Evolutionary conservation across 106 monocot genomes (phyloP).

Genomic region (Chionographis japonica): DNA sequence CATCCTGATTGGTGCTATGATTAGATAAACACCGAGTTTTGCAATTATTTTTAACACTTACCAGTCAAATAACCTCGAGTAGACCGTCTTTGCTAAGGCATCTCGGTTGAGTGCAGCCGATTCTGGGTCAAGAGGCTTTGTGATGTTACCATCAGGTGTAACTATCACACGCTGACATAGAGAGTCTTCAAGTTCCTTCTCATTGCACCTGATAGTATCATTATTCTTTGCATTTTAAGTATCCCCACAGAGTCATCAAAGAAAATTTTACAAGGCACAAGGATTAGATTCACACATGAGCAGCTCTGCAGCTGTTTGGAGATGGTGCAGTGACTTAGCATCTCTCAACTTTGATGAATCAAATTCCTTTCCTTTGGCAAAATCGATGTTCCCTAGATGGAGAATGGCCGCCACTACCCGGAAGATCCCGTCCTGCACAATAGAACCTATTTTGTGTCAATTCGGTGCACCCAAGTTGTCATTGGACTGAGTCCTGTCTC

Average conservation of each 20-base stretch:
- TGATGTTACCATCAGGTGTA: slow-evolving; percentile 95
- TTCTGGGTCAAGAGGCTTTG: slow-evolving; percentile 86
- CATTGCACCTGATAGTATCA: slow-evolving; percentile 56
- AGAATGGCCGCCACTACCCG: slow-evolving; percentile 90
- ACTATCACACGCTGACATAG: slow-evolving; percentile 82
- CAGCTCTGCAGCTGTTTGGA: slow-evolving; percentile 77
- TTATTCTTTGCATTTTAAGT: slow-evolving; percentile 3
- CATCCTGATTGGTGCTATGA: no score
- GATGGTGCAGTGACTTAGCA: slow-evolving; percentile 58
- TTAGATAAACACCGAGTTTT: neutral
- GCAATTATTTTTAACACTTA: slow-evolving; percentile 20
- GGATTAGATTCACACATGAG: slow-evolving; percentile 49
- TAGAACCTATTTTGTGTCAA: neutral
- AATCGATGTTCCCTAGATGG: slow-evolving; percentile 81
- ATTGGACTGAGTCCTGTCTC: neutral
- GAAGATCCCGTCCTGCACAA: slow-evolving; percentile 80
- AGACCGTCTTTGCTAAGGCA: slow-evolving; percentile 88
- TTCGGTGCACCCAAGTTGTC: neutral
- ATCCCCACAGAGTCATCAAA: neutral
- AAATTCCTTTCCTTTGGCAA: slow-evolving; percentile 75
- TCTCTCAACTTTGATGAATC: slow-evolving; percentile 83
- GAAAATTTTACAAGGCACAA: neutral
- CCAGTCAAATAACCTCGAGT: slow-evolving; percentile 93
- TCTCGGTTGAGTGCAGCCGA: slow-evolving; percentile 77
- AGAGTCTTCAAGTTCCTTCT: slow-evolving; percentile 59